Evolutionary conservation across 495 filamentous ascomycete species (phyloP), one percentile per base, ranked within the genome.

Genomic region (Immersiella caudata): DNA sequence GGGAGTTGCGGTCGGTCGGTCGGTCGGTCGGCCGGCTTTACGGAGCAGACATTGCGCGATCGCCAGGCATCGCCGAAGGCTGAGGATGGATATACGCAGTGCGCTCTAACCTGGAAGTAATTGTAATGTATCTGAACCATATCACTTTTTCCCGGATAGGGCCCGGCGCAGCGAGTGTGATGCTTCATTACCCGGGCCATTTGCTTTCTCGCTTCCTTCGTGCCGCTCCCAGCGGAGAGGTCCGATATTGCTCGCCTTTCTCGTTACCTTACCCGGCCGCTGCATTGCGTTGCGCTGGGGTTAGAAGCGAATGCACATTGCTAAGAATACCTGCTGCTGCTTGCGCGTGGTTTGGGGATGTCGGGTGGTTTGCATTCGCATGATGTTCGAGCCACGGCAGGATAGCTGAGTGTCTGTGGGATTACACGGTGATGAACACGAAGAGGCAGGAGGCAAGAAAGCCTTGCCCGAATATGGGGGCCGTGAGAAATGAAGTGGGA

Each of bases 191-290:
- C 26, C 57, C 27, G 57, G 57, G 20, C 26, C 22, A 22, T 9
- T 33, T 14, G 56, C 26, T 6, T 8, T 21, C 1, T 25, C 27
- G 20, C 29, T 33, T n/a, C 56, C 14, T 29, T n/a, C 29, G 55
- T 33, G 56, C 33, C 56, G 57, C 18, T 59, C 27, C 57, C 57
- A 33, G 26, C 57, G 57, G 57, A 25, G 57, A 36, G 57, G 57
- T 59, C 57, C 57, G 56, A 46, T 46, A 46, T 46, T 46, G 40
- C 40, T 46, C 40, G 40, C 11, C 40, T 14, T 33, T 12, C 24
- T 18, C n/a, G 11, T 59, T n/a, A 29, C 14, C 51, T 55, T 25
- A 11, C 51, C 51, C 20, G 51, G 51, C 8, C n/a, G 51, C 20
- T 21, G 51, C n/a, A 24, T 27, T 26, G 25, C n/a, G 51, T 6